Percentiles rank a stretch among this genome's conserved stretches.
Conservation (phyloP, 1,284 basidiomycete species). For the Puccinia horiana region DNA sequence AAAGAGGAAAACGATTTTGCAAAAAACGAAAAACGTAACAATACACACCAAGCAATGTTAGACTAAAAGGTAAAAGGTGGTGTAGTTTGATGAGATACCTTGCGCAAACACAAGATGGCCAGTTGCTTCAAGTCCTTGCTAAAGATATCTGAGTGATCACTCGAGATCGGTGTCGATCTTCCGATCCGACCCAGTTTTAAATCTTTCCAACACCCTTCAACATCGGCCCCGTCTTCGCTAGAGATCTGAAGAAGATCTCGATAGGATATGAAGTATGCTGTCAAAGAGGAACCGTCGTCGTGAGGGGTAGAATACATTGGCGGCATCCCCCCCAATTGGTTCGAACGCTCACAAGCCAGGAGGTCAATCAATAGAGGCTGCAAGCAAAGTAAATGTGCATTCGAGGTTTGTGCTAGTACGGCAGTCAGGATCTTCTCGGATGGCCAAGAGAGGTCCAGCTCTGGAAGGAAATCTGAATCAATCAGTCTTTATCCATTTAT, state of each 20-base stretch:
- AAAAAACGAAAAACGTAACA: not conserved
- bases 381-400: slow-evolving; percentile 80
- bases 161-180: not conserved
- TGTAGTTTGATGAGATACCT: slow-evolving; percentile 8
- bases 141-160: not conserved
- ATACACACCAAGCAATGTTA: no score
- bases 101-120: slow-evolving; percentile 14
- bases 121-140: slow-evolving; percentile 22
- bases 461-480: slow-evolving; percentile 54
- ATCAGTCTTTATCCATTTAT: not conserved
- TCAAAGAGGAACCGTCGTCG: not conserved
- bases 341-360: slow-evolving; percentile 34
- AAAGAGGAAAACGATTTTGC: not conserved
- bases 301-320: not conserved
- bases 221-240: slow-evolving; percentile 1
- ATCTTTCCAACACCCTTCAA: slow-evolving; percentile 27
- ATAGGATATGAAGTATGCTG: slow-evolving; percentile 23
- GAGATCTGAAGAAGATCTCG: slow-evolving; percentile 32
- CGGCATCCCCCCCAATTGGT: not conserved
- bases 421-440: slow-evolving; percentile 67
- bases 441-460: slow-evolving; percentile 62
- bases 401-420: slow-evolving; percentile 69
- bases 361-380: slow-evolving; percentile 77
- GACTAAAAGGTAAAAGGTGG: not conserved
- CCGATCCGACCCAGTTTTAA: slow-evolving; percentile 33